Evolutionary conservation across 768 basidiomycete genomes (phyloP), one percentile per base, ranked within the genome.

Genomic region (Harrya chromipes): DNA sequence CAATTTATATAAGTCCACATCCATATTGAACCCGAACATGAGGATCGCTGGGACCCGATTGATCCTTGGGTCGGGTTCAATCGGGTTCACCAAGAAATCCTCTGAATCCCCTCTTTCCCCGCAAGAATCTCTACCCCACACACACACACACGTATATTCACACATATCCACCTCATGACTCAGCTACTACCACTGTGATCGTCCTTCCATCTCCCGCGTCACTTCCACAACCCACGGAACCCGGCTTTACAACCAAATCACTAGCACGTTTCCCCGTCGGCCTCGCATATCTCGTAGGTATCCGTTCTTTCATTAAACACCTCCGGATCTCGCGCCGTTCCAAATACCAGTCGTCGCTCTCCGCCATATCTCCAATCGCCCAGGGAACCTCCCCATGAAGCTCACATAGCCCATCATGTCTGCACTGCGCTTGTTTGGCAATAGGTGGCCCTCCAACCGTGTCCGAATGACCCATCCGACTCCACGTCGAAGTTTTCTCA

Each of bases 101-200:
- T 33, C 33, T 33, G 33, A 33, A 33, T 27, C 54, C 63, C 50
- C 58, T 44, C 50, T 58, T 60, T 49, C 63, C 63, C 63, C 63
- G 49, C 63, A 61, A 24, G 50, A 40, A 43, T 35, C 2, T 13
- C 34, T 58, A 59, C 63, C 63, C 63, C 63, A 39, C 62, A 64
- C n/a, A 14, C 10, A 42, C 60, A 58, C 33, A 33, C 1, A 11
- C 6, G 2, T 6, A 33, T 33, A 33, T 14, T 33, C 33, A 33
- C 33, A 33, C 33, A 33, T 7, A 33, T 33, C 6, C 33, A 3
- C 33, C n/a, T n/a, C n/a, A 33, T 33, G 33, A 33, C 33, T 33
- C 33, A 33, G 13, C 33, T n/a, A n/a, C n/a, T n/a, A n/a, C 6
- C 33, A 33, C 33, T 4, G 33, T 33, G 33, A 33, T 33, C 16